Conservation (phyloP, 192 early-diverging fungal species). For the Backusella australiensis region DNA sequence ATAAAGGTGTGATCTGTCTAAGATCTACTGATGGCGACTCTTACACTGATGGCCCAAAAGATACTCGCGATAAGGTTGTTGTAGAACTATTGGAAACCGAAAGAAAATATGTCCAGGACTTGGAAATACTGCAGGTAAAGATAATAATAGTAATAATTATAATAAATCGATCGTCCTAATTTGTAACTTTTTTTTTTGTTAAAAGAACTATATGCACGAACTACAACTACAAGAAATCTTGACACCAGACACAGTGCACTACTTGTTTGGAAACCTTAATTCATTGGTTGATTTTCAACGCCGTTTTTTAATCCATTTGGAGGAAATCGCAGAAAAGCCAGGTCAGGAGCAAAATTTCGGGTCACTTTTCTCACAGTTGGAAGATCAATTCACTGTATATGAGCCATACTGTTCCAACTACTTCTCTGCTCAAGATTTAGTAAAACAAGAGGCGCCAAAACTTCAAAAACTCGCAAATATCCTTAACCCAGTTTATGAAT, state of each 20-base stretch:
- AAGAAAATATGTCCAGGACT: conserved; percentile 84
- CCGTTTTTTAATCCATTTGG: conserved; percentile 88
- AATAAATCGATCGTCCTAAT: neutral
- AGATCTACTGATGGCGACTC: conserved; percentile 40
- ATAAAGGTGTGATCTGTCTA: conserved; percentile 47
- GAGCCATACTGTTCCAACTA: conserved; percentile 95
- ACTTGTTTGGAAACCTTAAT: conserved; percentile 92
- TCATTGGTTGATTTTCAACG: conserved; percentile 95
- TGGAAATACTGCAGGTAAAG: conserved; percentile 74
- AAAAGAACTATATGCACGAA: conserved; percentile 68
- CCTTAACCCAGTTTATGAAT: conserved; percentile 81
- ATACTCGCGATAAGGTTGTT: conserved; percentile 86
- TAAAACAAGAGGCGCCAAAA: conserved; percentile 59
- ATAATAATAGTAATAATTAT: neutral
- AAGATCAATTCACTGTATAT: conserved; percentile 82
- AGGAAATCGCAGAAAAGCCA: conserved; percentile 68
- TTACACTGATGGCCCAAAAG: conserved; percentile 61
- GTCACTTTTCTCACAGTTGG: conserved; percentile 78
- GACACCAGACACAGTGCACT: conserved; percentile 72
- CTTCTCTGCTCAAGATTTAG: conserved; percentile 68
- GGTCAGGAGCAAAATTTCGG: conserved; percentile 88
- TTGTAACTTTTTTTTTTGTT: neutral
- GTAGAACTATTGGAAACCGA: conserved; percentile 93
- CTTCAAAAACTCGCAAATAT: conserved; percentile 61
- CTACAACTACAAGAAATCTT: conserved; percentile 70